Base-by-base conservation (phyloP, 1,284 basidiomycete species). In the Fomitopsis pinicola region DNA sequence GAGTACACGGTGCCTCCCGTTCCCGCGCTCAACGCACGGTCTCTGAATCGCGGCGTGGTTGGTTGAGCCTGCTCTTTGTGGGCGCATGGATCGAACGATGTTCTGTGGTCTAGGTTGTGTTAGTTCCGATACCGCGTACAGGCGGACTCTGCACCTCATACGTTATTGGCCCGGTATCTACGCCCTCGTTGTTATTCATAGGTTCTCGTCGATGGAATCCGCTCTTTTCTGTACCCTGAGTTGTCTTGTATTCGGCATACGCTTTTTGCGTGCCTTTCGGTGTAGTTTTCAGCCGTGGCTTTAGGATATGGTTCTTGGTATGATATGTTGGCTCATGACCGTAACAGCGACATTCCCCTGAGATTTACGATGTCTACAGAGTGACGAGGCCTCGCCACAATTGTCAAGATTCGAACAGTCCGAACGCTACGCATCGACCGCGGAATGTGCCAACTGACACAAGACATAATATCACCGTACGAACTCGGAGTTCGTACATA, bases 1-100 rank as follows among this genome's bases (percentile, higher is more conserved):
- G 75, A 73, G 60, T 67, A 70, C 60, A 64, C 65, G n/a, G 48
- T 63, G 50, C 81, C 82, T 26, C 82, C 81, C 36, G 80, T 84
- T 40, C 82, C 82, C 3, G 76, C 73, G 62, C 66, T 84, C 30
- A 59, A 66, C 14, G 3, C 42, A 17, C 52, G 35, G 44, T 59
- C 53, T 22, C 57, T 59, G 45, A 50, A 33, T 19, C 35, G 44
- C 28, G 48, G 38, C 22, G 59, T 46, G 22, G 45, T 33, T 10
- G 48, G 48, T 9, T 53, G 26, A 42, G 33, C 19, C 15, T 40
- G 10, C n/a, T 22, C 22, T 22, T 28, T 57, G 44, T 46, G 26
- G 8, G 26, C 4, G 44, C n/a, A 22, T 46, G 8, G 10, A 22
- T 46, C 8, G 52, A 38, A 40, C 30, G 33, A n/a, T 48, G 46